Evolutionary conservation across 2,329 filamentous ascomycete species (phyloP).

Genomic region (Albifimbria verrucaria): DNA sequence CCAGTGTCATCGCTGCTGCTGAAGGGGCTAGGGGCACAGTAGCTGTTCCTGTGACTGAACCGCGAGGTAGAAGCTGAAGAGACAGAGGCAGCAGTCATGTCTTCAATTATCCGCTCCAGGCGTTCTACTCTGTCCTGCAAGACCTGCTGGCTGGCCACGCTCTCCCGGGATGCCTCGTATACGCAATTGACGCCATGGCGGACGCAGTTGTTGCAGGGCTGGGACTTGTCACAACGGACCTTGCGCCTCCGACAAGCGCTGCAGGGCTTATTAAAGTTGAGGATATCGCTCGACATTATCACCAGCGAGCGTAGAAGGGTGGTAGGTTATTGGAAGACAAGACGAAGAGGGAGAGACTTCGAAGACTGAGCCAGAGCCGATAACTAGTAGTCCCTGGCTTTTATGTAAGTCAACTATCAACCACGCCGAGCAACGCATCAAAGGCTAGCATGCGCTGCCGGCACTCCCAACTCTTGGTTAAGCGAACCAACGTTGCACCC

Average conservation of each 20-base stretch:
- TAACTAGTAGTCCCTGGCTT: not conserved
- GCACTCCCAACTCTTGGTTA: not conserved
- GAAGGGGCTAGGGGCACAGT: conserved; percentile 10
- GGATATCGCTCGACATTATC: conserved; percentile 13
- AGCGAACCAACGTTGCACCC: not conserved
- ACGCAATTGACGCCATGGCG: conserved; percentile 13
- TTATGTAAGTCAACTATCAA: not conserved
- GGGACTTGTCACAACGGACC: conserved; percentile 14
- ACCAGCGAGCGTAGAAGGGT: no score
- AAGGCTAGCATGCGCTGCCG: not conserved
- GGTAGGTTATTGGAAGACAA: no score
- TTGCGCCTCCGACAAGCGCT: conserved; percentile 15
- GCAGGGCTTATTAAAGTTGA: conserved; percentile 17
- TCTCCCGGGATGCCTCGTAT: conserved; percentile 14
- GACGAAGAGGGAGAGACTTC: no score
- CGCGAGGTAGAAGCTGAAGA: conserved; percentile 6
- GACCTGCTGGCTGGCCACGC: conserved; percentile 12
- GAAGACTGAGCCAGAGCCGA: no score
- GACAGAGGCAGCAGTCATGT: conserved; percentile 9
- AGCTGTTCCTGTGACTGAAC: conserved; percentile 6
- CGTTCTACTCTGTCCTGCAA: conserved; percentile 15
- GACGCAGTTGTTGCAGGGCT: conserved; percentile 15
- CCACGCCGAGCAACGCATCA: not conserved
- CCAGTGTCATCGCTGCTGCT: conserved; percentile 11
- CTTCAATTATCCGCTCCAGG: conserved; percentile 13